Base-by-base conservation (phyloP, 345 rosid genomes). In the Lumnitzera racemosa region DNA sequence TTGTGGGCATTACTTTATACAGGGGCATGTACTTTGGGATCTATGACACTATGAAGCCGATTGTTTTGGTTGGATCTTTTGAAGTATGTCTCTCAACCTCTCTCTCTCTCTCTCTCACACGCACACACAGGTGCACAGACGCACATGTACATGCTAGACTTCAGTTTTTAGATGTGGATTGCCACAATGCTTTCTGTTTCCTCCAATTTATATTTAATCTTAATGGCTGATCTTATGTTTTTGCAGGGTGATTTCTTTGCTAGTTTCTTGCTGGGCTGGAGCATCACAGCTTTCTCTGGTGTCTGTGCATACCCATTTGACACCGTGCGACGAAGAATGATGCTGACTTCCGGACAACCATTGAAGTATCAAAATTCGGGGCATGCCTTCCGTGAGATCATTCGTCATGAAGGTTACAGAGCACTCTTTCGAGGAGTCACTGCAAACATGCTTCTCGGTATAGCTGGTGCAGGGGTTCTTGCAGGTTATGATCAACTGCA, bases 21-120 rank as follows among this genome's bases (percentile, higher is more conserved):
- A 80, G 92, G 23, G 97, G 95, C 79, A 77, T 90, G 90, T 94
- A 90, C 68, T 94, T 94, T 62, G 99, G 99, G 65, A 70, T 94
- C 68, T 94, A 94, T 20, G 97, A 84, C 70, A 90, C 90, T 29
- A 51, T 88, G 82, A 94, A 94, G 76, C 99, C 99, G 59, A 61
- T 81, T 47, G 55, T 94, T 67, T 63, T 94, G 69, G 92, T 94
- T 10, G 97, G 96, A 61, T 78, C 99, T 29, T 70, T 83, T 5
- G 88, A 94, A 97, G 99, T 88, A 64, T 70, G 65, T 61, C 5
- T 67, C 61, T 55, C 20, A 7, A 1, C 43, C 27, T 27, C 14
- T 56, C 31, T 50, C 50, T 46, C 46, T 53, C 49, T 24, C 23
- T 24, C 54, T 29, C 11, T 51, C 54, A 12, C 13, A 9, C 49